These are phyloP conservation scores for Phoenix dactylifera DNA, from an alignment of 176 grass and related monocot genomes.

Conservation along the genomic window DNA sequence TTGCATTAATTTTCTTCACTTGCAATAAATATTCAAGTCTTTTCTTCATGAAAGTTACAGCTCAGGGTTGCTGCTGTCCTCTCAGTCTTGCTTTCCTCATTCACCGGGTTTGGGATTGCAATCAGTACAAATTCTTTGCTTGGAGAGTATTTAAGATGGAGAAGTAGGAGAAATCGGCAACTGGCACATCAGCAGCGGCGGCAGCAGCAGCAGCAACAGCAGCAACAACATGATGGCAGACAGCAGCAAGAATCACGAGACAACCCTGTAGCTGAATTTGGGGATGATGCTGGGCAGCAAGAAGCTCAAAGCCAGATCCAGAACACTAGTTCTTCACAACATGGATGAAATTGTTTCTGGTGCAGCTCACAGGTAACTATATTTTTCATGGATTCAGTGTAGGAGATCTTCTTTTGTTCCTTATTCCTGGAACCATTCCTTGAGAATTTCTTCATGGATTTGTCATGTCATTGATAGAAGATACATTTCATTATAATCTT, in stretches of 20 bases:
- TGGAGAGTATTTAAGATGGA: slow-evolving; percentile 74
- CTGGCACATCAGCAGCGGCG: slow-evolving; percentile 5
- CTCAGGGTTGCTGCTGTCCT: slow-evolving; percentile 56
- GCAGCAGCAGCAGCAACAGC: too few relatives aligned
- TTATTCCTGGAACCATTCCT: too few relatives aligned
- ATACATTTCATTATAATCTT: too few relatives aligned
- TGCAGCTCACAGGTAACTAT: not conserved
- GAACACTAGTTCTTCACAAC: not conserved
- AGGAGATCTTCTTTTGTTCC: too few relatives aligned
- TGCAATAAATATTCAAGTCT: slow-evolving; percentile 9
- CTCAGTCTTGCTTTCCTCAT: slow-evolving; percentile 70
- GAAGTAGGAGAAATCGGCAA: slow-evolving; percentile 44
- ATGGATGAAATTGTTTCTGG: slow-evolving; percentile 12
- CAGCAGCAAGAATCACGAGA: slow-evolving; percentile 21
- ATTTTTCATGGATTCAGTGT: not conserved
- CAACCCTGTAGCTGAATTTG: slow-evolving; percentile 18
- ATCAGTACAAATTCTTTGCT: slow-evolving; percentile 81
- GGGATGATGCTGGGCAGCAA: slow-evolving; percentile 24
- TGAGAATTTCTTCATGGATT: too few relatives aligned
- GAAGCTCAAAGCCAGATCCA: slow-evolving; percentile 8
- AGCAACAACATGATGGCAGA: slow-evolving; percentile 9
- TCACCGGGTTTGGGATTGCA: slow-evolving; percentile 90
- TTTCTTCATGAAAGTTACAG: slow-evolving; percentile 35
- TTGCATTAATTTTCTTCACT: slow-evolving; percentile 8
- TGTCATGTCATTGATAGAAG: too few relatives aligned